Base-by-base conservation (phyloP, 331 rosid species). In the Cucumis variabilis region DNA sequence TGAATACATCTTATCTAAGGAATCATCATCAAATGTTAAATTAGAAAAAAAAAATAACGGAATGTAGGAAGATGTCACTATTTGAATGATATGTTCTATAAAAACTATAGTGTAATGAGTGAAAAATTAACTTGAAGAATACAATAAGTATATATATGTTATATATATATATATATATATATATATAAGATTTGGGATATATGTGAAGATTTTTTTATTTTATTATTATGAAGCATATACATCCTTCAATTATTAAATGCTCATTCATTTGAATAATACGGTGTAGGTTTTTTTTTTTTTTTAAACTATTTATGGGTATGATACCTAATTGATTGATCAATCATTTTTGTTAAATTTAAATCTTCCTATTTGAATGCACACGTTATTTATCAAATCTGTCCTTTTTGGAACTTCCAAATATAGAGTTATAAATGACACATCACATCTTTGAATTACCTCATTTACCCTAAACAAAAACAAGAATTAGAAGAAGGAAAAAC, bases 211-310 rank as follows among this genome's bases (percentile, higher is more conserved):
- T 75, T 75, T 23, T 0, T 75, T 75, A 33, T 44, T 21, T 23
- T 75, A 11, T 75, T 23, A 44, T 21, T 44, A 23, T 12, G 60
- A 44, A 75, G 27, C 21, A 44, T 75, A 44, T 75, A 75, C 82
- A 75, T 44, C 21, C 5, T 75, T 75, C 12, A 75, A 75, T 75
- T 75, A 75, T 75, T 75, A 75, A 75, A 75, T 44, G 28, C 10
- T 41, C 37, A 74, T 23, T 69, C 44, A 74, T 74, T 23, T 75
- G 60, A 75, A 33, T 70, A 21, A 70, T 70, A 70, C 28, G 76
- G 9, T 70, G 41, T 69, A 27, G 74, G 74, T 13, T 69, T 69
- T 69, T 68, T 14, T 69, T 27, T n/a, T 69, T 69, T 68, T 14
- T 69, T 27, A 11, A 69, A 69, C 41, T 27, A 27, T 68, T 6